Conservation (phyloP, 2,329 filamentous ascomycete genomes). For the Xylaria sp. region DNA sequence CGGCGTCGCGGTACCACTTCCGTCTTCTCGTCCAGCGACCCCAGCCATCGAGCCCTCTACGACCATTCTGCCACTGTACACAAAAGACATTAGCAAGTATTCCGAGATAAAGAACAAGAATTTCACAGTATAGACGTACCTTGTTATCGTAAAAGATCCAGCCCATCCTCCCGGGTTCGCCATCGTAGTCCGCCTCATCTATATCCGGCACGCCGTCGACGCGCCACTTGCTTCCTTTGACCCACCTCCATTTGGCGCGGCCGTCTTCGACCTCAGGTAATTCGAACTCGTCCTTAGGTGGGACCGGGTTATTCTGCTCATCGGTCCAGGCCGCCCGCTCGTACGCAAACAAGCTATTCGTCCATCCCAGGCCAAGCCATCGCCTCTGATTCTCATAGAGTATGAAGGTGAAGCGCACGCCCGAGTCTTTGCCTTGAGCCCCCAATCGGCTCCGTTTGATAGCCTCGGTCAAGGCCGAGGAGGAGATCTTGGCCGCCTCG, state of each 20-base stretch:
- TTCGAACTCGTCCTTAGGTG: slow-evolving; percentile 73
- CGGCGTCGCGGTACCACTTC: slow-evolving; percentile 97
- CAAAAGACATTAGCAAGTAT: slow-evolving; percentile 9
- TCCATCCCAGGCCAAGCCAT: slow-evolving; percentile 96
- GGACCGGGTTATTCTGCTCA: slow-evolving; percentile 84
- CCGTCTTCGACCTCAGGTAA: slow-evolving; percentile 67
- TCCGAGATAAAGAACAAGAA: neutral
- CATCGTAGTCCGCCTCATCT: slow-evolving; percentile 58
- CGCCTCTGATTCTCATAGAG: slow-evolving; percentile 95
- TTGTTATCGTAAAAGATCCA: slow-evolving; percentile 99
- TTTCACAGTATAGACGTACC: slow-evolving; percentile 60
- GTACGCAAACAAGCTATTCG: slow-evolving; percentile 85
- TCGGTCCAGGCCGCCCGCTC: slow-evolving; percentile 94
- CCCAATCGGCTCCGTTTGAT: slow-evolving; percentile 47
- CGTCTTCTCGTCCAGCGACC: slow-evolving; percentile 88
- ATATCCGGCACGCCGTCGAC: slow-evolving; percentile 74
- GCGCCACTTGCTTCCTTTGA: slow-evolving; percentile 81
- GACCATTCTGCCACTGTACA: slow-evolving; percentile 83
- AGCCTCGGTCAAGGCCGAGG: slow-evolving; percentile 42
- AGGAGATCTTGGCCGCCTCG: slow-evolving; percentile 35
- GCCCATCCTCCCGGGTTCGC: slow-evolving; percentile 69
- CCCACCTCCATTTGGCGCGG: slow-evolving; percentile 75
- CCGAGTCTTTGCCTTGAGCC: slow-evolving; percentile 69
- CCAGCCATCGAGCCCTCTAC: slow-evolving; percentile 87
- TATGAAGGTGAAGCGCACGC: slow-evolving; percentile 94